These are phyloP conservation scores for Salinomyces thailandicus DNA, from an alignment of 2,329 filamentous ascomycete genomes.

Conservation along the genomic window DNA sequence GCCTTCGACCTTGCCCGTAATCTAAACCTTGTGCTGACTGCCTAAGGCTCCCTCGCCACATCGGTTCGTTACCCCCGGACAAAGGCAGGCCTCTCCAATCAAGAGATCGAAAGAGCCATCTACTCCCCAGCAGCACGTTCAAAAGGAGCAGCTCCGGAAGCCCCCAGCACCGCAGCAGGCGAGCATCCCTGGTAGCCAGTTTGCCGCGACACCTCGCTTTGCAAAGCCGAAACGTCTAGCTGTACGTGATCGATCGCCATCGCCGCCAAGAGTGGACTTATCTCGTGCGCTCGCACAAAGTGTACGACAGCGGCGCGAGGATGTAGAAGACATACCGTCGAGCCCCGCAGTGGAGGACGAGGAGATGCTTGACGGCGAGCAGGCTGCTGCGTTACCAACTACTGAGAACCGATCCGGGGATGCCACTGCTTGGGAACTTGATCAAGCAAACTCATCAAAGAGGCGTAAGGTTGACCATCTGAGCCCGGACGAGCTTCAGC, in stretches of 20 bases:
- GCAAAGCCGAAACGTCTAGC: constrained; percentile 5
- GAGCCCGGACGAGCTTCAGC: not conserved
- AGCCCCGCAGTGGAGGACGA: constrained; percentile 12
- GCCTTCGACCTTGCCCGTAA: no score
- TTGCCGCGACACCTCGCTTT: constrained; percentile 18
- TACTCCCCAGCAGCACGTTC: constrained; percentile 3
- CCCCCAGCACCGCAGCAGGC: constrained; percentile 1
- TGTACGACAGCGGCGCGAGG: constrained; percentile 12
- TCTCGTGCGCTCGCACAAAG: constrained; percentile 11
- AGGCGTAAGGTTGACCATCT: constrained; percentile 13
- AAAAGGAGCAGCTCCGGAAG: not conserved
- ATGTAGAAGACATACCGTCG: constrained; percentile 15
- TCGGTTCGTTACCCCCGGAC: constrained; percentile 10
- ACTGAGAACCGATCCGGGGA: constrained; percentile 5
- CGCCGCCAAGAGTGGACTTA: constrained; percentile 8
- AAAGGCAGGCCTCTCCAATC: constrained; percentile 3
- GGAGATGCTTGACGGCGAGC: constrained; percentile 20
- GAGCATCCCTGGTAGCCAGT: constrained; percentile 14
- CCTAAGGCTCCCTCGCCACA: constrained; percentile 20
- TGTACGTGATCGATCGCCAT: constrained; percentile 2
- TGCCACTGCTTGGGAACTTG: constrained; percentile 4
- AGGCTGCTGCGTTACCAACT: constrained; percentile 9
- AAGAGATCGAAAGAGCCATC: constrained; percentile 9
- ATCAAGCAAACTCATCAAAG: constrained; percentile 21
- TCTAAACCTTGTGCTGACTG: no score